A percentile compares a stretch with the other conserved stretches of the same genome.
Evolutionary conservation across 352 stramenopile genomes (phyloP).

Genomic region (Phytopythium mirpurense): DNA sequence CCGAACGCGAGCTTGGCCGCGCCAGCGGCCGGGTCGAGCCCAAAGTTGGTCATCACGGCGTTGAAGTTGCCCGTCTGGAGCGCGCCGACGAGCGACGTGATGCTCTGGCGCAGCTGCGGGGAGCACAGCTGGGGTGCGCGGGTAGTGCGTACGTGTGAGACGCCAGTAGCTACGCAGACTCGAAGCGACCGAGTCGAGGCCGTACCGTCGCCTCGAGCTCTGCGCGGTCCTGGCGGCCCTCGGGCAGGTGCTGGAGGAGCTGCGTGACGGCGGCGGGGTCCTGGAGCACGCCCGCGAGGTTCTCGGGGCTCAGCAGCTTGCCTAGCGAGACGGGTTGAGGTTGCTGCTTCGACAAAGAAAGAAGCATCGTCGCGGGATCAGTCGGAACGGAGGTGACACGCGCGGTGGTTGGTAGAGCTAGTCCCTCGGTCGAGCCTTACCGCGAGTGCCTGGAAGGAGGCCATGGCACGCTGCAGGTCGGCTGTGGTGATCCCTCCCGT

Average conservation of each 20-base stretch:
- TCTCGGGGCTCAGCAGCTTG: constrained; percentile 58
- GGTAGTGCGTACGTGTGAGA: constrained; percentile 1
- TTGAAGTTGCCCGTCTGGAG: constrained; percentile 90
- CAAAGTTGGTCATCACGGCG: constrained; percentile 88
- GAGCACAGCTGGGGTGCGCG: constrained; percentile 41
- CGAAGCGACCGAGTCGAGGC: no score
- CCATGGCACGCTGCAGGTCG: constrained; percentile 85
- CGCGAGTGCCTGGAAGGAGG: constrained; percentile 60
- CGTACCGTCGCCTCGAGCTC: constrained; percentile 73
- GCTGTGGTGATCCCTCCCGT: constrained; percentile 52
- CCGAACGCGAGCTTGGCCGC: constrained; percentile 76
- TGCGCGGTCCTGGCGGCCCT: constrained; percentile 65
- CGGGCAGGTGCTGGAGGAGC: constrained; percentile 69
- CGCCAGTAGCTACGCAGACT: no score
- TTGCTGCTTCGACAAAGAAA: constrained; percentile 26
- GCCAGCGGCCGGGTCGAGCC: constrained; percentile 71
- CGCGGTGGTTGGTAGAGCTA: no score
- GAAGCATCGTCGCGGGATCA: no score
- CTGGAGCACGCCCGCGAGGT: constrained; percentile 49
- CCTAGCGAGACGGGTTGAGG: constrained; percentile 54
- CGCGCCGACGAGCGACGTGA: constrained; percentile 77
- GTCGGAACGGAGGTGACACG: no score
- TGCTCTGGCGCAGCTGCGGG: constrained; percentile 86
- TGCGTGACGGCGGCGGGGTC: constrained; percentile 51
- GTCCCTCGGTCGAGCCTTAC: constrained; percentile 23